phyloP scores from a whole-genome alignment of 108 stramenopile species.

The Cylindrotheca fusiformis region DNA sequence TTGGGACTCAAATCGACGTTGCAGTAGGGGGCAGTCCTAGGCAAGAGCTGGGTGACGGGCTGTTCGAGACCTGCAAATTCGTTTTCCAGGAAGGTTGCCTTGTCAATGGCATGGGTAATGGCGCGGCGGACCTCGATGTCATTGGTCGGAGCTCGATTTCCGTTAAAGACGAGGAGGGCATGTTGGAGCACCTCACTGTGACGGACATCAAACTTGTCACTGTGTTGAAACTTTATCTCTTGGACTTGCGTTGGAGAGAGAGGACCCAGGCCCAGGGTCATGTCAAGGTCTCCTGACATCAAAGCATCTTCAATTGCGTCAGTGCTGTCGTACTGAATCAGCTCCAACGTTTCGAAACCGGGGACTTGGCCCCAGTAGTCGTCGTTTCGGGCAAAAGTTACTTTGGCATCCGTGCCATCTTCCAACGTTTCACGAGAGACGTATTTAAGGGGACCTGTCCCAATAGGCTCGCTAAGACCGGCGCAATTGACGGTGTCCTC shows the following conservation, averaged over 20 bases:
- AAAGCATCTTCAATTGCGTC: constrained; percentile 53
- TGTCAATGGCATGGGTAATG: constrained; percentile 72
- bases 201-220: constrained; percentile 25
- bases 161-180: constrained; percentile 48
- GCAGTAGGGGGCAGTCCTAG: constrained; percentile 49
- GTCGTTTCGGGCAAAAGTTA: constrained; percentile 38
- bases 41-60: constrained; percentile 49
- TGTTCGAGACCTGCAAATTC: constrained; percentile 53
- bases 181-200: constrained; percentile 55
- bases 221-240: background rate
- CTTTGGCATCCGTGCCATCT: constrained; percentile 22
- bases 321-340: constrained; percentile 31
- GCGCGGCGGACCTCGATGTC: constrained; percentile 49
- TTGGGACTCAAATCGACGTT: constrained; percentile 59
- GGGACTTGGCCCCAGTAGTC: constrained; percentile 53
- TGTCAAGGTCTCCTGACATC: constrained; percentile 39
- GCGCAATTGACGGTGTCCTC: constrained; percentile 45
- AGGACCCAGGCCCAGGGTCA: constrained; percentile 40
- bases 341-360: constrained; percentile 40
- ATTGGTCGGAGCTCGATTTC: constrained; percentile 39
- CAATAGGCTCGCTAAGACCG: constrained; percentile 44
- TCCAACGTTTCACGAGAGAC: constrained; percentile 15
- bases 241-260: constrained; percentile 19
- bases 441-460: constrained; percentile 61
- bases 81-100: constrained; percentile 43